Evolutionary conservation across 805 yeast genomes (phyloP).

Genomic region (Metschnikowia lunata): DNA sequence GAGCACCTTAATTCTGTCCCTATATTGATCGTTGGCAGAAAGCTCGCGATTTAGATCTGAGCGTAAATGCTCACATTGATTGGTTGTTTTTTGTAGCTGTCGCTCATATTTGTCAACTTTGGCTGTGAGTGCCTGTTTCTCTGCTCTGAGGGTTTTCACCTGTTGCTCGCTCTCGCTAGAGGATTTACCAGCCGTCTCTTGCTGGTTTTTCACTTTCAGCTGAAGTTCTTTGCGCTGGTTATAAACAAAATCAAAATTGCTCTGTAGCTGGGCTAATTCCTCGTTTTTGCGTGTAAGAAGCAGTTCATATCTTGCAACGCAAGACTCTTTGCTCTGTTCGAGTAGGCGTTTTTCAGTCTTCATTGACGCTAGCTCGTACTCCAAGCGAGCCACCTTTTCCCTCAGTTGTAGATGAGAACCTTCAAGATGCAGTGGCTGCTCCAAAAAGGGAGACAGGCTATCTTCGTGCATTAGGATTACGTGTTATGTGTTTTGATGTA

Average conservation of each 20-base stretch:
- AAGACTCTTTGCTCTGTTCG: slow-evolving; percentile 24
- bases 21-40: slow-evolving; percentile 35
- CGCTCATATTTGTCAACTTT: slow-evolving; percentile 18
- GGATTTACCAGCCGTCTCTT: slow-evolving; percentile 22
- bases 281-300: slow-evolving; percentile 30
- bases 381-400: slow-evolving; percentile 20
- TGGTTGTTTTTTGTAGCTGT: slow-evolving; percentile 21
- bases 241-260: slow-evolving; percentile 33
- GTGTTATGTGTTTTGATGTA: too few relatives aligned
- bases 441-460: slow-evolving; percentile 19
- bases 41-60: slow-evolving; percentile 32
- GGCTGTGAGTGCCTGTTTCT: slow-evolving; percentile 12
- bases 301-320: slow-evolving; percentile 20
- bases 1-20: slow-evolving; percentile 30
- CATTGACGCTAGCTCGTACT: slow-evolving; percentile 29
- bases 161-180: slow-evolving; percentile 18
- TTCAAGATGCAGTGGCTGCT: slow-evolving; percentile 14
- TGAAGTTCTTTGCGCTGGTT: slow-evolving; percentile 30
- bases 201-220: slow-evolving; percentile 29
- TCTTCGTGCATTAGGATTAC: slow-evolving; percentile 9
- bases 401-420: background rate
- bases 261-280: slow-evolving; percentile 28
- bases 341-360: slow-evolving; percentile 33
- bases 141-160: slow-evolving; percentile 17
- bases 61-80: slow-evolving; percentile 31